Conservation (phyloP, 1,139 yeast species). For the Nakaseomyces delphensis region DNA sequence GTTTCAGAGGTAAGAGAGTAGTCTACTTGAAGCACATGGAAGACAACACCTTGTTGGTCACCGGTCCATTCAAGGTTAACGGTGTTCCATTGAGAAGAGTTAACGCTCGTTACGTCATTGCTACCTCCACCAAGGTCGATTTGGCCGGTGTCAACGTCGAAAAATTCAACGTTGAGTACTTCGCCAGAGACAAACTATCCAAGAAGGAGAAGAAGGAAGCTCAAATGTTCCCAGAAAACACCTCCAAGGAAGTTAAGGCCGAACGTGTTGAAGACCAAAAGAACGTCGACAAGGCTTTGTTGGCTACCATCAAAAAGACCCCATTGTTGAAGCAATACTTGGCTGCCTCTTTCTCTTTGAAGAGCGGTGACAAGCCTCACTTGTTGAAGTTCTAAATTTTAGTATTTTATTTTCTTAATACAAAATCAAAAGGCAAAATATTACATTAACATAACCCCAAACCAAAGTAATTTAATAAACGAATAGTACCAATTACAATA, state of each 20-base stretch:
- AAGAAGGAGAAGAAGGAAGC: constrained; percentile 81
- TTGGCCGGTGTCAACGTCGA: constrained; percentile 76
- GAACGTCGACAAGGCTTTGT: constrained; percentile 87
- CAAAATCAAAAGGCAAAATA: too few relatives aligned
- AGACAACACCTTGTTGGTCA: constrained; percentile 95
- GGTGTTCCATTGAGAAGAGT: constrained; percentile 99
- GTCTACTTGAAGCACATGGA: constrained; percentile 96
- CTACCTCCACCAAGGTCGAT: constrained; percentile 89
- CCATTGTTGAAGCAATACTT: constrained; percentile 97
- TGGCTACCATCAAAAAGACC: constrained; percentile 93
- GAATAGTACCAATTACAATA: background rate
- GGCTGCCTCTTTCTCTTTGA: constrained; percentile 92
- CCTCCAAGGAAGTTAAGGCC: constrained; percentile 74
- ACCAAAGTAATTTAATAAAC: constrained; percentile 1
- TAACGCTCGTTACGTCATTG: constrained; percentile 97
- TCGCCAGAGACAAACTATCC: constrained; percentile 88
- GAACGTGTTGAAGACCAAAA: constrained; percentile 98
- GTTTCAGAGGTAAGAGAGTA: constrained; percentile 99
- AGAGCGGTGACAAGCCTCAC: constrained; percentile 99
- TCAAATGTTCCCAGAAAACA: constrained; percentile 85
- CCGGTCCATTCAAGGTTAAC: constrained; percentile 99
- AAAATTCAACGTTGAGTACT: constrained; percentile 93
- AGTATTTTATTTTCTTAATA: too few relatives aligned
- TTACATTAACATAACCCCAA: too few relatives aligned
- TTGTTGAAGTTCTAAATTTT: constrained; percentile 81